A percentile compares a stretch with the other conserved stretches of the same genome.
These are phyloP conservation scores for Austropuccinia psidii DNA, from an alignment of 1,284 basidiomycete species.

Conservation along the genomic window DNA sequence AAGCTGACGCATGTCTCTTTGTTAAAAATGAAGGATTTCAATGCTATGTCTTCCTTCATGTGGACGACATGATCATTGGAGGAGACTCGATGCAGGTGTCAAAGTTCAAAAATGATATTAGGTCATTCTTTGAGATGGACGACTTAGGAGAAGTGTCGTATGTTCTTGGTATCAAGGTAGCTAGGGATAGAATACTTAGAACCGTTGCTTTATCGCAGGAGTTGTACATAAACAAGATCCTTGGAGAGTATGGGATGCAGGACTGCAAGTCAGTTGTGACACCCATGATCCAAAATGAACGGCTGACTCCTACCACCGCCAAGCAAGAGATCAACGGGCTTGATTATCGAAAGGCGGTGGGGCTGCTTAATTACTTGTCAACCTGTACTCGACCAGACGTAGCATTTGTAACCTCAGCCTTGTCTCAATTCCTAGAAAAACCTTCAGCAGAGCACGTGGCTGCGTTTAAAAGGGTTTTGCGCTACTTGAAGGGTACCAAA, in stretches of 20 bases:
- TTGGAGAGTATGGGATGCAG: neutral
- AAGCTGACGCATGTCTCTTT: neutral
- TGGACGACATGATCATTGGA: conserved; percentile 3
- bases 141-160: neutral
- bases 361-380: neutral
- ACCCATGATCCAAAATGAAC: neutral
- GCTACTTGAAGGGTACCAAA: neutral
- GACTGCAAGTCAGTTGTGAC: neutral
- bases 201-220: neutral
- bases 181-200: neutral
- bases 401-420: neutral
- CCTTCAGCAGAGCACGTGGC: neutral
- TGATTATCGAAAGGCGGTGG: neutral
- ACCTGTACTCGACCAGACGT: neutral
- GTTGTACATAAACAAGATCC: neutral
- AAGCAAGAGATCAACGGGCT: too few species aligned
- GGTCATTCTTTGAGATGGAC: neutral
- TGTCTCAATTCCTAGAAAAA: neutral
- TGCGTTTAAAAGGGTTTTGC: neutral
- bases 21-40: neutral
- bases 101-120: conserved; percentile 4
- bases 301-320: too few species aligned
- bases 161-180: conserved; percentile 1
- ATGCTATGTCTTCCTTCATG: conserved; percentile 14
- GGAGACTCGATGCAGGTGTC: neutral